Conservation (phyloP, 208 protist species). For the Leishmania aethiopica region DNA sequence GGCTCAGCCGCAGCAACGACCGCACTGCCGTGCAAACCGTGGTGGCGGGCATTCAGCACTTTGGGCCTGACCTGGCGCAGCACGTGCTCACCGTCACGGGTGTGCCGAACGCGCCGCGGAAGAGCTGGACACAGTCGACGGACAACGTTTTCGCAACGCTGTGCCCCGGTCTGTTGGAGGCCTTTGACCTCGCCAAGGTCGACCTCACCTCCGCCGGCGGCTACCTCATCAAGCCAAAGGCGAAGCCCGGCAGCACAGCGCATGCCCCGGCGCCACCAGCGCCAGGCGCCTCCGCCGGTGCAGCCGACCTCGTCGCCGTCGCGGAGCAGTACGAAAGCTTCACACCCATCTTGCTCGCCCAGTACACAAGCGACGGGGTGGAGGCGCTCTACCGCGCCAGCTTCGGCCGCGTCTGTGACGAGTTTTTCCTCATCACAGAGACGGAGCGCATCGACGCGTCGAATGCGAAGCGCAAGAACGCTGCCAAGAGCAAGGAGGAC, state of each 20-base stretch:
- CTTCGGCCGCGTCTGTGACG: constrained; percentile 94
- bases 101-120: constrained; percentile 45
- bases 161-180: constrained; percentile 58
- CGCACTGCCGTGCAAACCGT: constrained; percentile 47
- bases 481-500: constrained; percentile 89
- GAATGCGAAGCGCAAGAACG: constrained; percentile 76
- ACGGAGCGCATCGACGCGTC: constrained; percentile 82
- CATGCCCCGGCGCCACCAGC: background rate
- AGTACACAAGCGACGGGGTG: constrained; percentile 69
- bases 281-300: constrained; percentile 5
- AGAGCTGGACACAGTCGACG: constrained; percentile 22
- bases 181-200: constrained; percentile 48
- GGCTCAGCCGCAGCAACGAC: constrained; percentile 45
- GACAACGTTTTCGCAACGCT: constrained; percentile 47
- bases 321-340: constrained; percentile 90
- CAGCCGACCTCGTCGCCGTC: constrained; percentile 17
- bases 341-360: constrained; percentile 84
- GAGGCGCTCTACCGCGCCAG: constrained; percentile 42
- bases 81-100: constrained; percentile 61
- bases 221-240: constrained; percentile 52
- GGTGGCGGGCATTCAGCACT: constrained; percentile 67
- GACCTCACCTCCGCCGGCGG: constrained; percentile 48
- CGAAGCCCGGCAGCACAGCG: constrained; percentile 7
- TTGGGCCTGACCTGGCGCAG: constrained; percentile 75
- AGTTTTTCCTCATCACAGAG: constrained; percentile 94